phyloP scores from a whole-genome alignment of 148 eudicot genomes.

The Heliosperma pusillum region DNA sequence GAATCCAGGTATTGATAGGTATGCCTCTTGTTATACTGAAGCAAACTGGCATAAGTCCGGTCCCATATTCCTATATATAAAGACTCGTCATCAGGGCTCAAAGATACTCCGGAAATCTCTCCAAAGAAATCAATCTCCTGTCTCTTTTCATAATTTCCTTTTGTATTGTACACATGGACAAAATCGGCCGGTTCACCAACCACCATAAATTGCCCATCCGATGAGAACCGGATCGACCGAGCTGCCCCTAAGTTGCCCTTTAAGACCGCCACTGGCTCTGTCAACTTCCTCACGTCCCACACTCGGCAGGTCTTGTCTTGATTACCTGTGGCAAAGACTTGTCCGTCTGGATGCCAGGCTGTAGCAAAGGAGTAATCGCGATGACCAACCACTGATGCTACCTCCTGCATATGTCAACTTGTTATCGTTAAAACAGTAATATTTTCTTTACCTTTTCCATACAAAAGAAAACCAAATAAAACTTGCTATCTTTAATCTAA shows the following conservation, averaged over 20 bases:
- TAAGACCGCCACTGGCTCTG: slow-evolving; percentile 47
- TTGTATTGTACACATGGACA: slow-evolving; percentile 63
- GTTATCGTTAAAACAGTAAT: no score
- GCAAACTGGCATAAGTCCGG: slow-evolving; percentile 82
- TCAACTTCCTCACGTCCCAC: slow-evolving; percentile 75
- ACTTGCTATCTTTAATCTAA: background rate
- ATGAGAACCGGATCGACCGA: slow-evolving; percentile 73
- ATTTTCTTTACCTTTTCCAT: no score
- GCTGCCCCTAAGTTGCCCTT: slow-evolving; percentile 84
- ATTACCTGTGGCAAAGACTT: slow-evolving; percentile 77
- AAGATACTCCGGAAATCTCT: slow-evolving; percentile 76
- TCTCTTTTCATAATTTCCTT: slow-evolving; percentile 42
- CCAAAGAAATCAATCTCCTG: slow-evolving; percentile 93
- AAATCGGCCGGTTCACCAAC: slow-evolving; percentile 92
- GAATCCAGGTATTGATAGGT: slow-evolving; percentile 65
- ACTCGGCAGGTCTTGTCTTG: slow-evolving; percentile 89
- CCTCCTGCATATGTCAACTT: slow-evolving; percentile 10
- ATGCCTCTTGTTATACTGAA: slow-evolving; percentile 62
- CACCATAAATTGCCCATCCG: slow-evolving; percentile 76
- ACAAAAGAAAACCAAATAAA: no score
- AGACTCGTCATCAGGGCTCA: slow-evolving; percentile 82
- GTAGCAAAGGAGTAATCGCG: slow-evolving; percentile 85
- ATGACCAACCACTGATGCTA: slow-evolving; percentile 68
- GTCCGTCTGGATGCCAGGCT: slow-evolving; percentile 84
- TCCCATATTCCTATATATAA: slow-evolving; percentile 82